phyloP scores from a whole-genome alignment of 2,329 filamentous ascomycete genomes.

The Aspergillus vadensis region DNA sequence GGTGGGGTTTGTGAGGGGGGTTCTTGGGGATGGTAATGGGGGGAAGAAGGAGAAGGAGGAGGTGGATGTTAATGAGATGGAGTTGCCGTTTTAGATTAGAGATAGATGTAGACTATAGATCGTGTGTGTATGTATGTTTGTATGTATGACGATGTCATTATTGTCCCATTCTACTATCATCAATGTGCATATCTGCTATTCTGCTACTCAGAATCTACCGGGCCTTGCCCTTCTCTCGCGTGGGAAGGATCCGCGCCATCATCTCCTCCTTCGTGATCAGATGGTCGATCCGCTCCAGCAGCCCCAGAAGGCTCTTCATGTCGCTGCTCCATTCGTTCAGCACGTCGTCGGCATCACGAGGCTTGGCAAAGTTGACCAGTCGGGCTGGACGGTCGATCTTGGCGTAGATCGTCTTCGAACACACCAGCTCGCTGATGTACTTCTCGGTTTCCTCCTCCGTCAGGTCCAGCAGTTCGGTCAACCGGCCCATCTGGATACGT shows the following conservation, averaged over 20 bases:
- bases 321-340: slow-evolving; percentile 98
- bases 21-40: slow-evolving; percentile 42
- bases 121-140: too few species aligned
- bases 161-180: slow-evolving; percentile 36
- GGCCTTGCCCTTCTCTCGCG: slow-evolving; percentile 43
- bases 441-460: slow-evolving; percentile 96
- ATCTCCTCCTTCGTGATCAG: slow-evolving; percentile 99
- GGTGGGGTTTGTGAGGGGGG: slow-evolving; percentile 68
- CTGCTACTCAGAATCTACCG: slow-evolving; percentile 23
- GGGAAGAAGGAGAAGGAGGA: slow-evolving; percentile 48
- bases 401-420: slow-evolving; percentile 95
- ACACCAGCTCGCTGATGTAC: slow-evolving; percentile 96
- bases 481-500: slow-evolving; percentile 85
- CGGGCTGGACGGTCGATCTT: slow-evolving; percentile 94
- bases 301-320: slow-evolving; percentile 87
- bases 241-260: slow-evolving; percentile 94
- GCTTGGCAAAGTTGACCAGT: slow-evolving; percentile 92
- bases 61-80: slow-evolving; percentile 67
- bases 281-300: slow-evolving; percentile 91
- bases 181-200: background rate
- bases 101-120: slow-evolving; percentile 11
- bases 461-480: slow-evolving; percentile 88
- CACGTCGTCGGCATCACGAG: slow-evolving; percentile 90
- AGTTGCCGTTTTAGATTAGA: slow-evolving; percentile 58
- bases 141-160: slow-evolving; percentile 9